Evolutionary conservation across 2,329 filamentous ascomycete genomes (phyloP), one percentile per base, ranked within the genome.

Genomic region (Xylariales sp.): DNA sequence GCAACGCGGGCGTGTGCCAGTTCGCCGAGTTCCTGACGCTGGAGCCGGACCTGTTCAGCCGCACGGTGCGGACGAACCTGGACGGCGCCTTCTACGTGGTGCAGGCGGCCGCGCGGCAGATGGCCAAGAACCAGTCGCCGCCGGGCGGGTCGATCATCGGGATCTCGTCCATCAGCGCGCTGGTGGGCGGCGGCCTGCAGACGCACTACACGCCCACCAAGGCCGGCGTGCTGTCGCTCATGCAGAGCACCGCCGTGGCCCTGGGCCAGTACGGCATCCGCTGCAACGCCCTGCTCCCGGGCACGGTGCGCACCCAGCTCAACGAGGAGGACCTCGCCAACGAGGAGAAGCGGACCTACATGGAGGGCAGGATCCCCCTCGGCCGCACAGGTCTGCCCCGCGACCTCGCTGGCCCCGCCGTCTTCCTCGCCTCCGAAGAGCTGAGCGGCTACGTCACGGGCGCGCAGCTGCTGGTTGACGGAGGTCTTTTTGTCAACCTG

Each of bases 141-240:
- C 61, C 76, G 0, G 87, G 88, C 13, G 89, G 89, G 23, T 83
- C 78, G 51, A 93, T 95, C 53, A 91, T 89, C 47, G 85, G 77
- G 38, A 71, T 90, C 27, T 83, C 77, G 6, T 85, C 79, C 47
- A 87, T 89, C 53, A 81, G 74, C 14, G 85, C 85, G 0, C 74
- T 89, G 11, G 84, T 89, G 1, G 88, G 88, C 25, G 88, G 88
- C 29, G 85, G 82, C 0, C 69, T 74, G 32, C 88, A 94, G 65
- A 82, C 79, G 18, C 88, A 95, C 57, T 95, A 94, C 63, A 94
- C 88, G 13, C 86, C 88, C 8, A 94, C 88, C 13, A 95, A 95
- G 62, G 88, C 88, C 0, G 88, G 87, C 3, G 74, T 95, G 3
- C 57, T 87, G 25, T 85, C 79, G 32, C 69, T 95, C 30, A 93